These are phyloP conservation scores for Exophiala sp. DNA, from an alignment of 2,329 filamentous ascomycete genomes.

Conservation along the genomic window DNA sequence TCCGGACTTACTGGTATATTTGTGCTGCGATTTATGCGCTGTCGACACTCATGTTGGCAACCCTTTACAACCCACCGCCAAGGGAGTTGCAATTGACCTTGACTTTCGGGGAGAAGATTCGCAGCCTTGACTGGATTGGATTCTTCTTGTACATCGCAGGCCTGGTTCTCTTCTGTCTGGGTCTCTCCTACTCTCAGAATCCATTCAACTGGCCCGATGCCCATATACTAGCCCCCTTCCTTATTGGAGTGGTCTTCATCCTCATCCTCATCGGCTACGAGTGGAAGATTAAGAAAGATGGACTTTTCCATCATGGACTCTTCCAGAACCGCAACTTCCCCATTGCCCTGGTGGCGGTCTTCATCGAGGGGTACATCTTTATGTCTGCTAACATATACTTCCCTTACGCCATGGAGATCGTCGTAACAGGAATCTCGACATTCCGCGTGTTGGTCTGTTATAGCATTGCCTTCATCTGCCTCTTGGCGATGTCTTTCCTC, in stretches of 20 bases:
- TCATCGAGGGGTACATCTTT: constrained; percentile 1
- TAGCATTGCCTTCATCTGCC: neutral
- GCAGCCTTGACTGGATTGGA: neutral
- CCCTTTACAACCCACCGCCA: constrained; percentile 10
- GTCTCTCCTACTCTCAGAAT: constrained; percentile 62
- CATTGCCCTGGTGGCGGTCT: constrained; percentile 46
- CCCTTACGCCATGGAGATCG: neutral
- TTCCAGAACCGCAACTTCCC: constrained; percentile 58
- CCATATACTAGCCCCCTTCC: constrained; percentile 49
- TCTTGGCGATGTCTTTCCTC: neutral
- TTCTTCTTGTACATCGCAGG: constrained; percentile 73
- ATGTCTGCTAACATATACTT: constrained; percentile 1
- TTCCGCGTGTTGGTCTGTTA: neutral
- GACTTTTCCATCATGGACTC: constrained; percentile 46
- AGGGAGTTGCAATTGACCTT: constrained; percentile 5
- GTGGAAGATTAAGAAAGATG: constrained; percentile 53
- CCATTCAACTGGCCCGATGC: constrained; percentile 52
- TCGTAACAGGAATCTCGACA: neutral
- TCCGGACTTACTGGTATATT: constrained; percentile 15
- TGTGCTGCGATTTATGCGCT: constrained; percentile 5
- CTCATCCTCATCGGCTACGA: constrained; percentile 50
- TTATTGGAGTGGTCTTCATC: constrained; percentile 44
- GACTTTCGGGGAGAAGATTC: neutral
- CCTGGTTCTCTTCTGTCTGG: constrained; percentile 90
- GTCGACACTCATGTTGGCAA: neutral